Base-by-base conservation (phyloP, 2,329 filamentous ascomycete species). In the Alternaria solani region DNA sequence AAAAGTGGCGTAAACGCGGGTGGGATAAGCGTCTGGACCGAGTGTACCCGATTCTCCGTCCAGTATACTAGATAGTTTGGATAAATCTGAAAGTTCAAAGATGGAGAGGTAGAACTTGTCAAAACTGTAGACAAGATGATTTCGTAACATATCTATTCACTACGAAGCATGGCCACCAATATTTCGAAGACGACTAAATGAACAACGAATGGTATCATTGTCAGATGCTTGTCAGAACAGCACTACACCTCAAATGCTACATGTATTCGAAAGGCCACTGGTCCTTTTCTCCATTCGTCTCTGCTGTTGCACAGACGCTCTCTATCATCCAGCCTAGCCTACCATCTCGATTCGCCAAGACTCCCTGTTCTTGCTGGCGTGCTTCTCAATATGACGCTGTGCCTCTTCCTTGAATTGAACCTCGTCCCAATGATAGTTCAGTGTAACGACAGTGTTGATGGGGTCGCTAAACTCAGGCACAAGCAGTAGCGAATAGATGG, bases 401-500 rank as follows among this genome's bases (percentile, higher is more conserved):
- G 70, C 74, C 30, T 73, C 72, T 1, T 75, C 75, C 5, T 71
- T 69, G 53, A 74, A 65, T 55, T 75, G 71, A 4, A 73, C 69
- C 49, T 76, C 66, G 49, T 77, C 72, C 51, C 74, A 74, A 25
- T 76, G 59, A 38, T 69, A 78, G 11, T 70, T 65, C n/a, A 78
- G 71, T 1, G 75, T 75, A 2, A 72, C 69, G 8, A 73, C 69
- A 2, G 72, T 72, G 48, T 74, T 76, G 54, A 78, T 72, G 5
- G 2, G 66, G 67, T 70, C 64, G 43, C 57, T 63, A 8, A 68
- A 67, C 57, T 79, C 76, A 0, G 75, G 73, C 12, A 75, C 63
- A 3, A 78, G 64, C 2, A 79, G 66, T 4, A 79, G 69, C 2
- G 74, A 73, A 55, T 77, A 78, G 23, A 79, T 61, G 3, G 70